Percentiles rank a stretch among this genome's conserved stretches.
Evolutionary conservation across 495 filamentous ascomycete genomes (phyloP).

Genomic region (Xylaria intraflava): DNA sequence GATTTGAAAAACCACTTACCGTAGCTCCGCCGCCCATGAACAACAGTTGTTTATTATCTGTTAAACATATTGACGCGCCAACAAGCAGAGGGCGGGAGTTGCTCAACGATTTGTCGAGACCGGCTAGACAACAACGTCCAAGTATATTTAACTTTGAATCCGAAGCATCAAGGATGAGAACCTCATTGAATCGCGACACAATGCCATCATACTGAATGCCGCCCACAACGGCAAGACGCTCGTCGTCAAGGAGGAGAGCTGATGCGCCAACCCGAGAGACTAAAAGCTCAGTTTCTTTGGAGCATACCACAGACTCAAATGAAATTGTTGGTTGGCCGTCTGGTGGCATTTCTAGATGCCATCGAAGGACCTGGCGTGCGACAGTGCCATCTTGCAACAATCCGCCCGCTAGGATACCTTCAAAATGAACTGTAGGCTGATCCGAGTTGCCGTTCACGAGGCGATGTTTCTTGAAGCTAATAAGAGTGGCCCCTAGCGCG

Average conservation of each 20-base stretch:
- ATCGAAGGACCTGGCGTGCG: conserved; percentile 45
- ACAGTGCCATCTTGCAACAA: conserved; percentile 55
- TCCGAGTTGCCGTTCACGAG: neutral
- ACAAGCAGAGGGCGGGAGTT: conserved; percentile 54
- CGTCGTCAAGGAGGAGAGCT: conserved; percentile 18
- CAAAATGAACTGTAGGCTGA: conserved; percentile 13
- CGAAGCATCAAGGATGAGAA: conserved; percentile 15
- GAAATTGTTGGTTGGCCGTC: conserved; percentile 20
- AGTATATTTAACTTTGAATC: conserved; percentile 8
- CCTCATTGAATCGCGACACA: conserved; percentile 27
- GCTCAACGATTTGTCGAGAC: neutral
- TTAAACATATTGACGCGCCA: conserved; percentile 47
- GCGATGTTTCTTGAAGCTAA: conserved; percentile 11
- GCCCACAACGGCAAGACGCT: conserved; percentile 37
- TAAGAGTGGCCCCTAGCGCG: conserved; percentile 55
- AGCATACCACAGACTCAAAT: conserved; percentile 12
- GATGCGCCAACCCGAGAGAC: conserved; percentile 33
- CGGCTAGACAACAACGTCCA: conserved; percentile 8
- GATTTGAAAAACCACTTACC: conserved; percentile 33
- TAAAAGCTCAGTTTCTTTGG: conserved; percentile 6
- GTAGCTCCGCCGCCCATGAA: conserved; percentile 77
- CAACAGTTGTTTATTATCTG: conserved; percentile 38
- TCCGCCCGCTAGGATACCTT: conserved; percentile 63
- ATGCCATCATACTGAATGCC: conserved; percentile 40
- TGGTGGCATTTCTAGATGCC: conserved; percentile 37